Evolutionary conservation across 73 alveolate species (phyloP).

Genomic region (Paramecium octaurelia): DNA sequence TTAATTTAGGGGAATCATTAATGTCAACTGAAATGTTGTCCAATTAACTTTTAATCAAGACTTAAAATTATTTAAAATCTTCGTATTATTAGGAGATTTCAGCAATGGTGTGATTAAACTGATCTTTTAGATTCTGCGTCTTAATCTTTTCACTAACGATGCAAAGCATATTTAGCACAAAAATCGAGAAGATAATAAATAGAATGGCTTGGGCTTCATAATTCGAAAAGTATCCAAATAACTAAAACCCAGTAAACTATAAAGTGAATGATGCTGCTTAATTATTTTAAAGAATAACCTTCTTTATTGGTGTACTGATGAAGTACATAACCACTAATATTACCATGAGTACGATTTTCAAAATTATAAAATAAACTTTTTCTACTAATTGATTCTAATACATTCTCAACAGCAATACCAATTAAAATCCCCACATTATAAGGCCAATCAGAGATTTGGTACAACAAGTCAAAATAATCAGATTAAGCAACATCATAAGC

Average conservation of each 20-base stretch:
- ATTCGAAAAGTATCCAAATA: not conserved
- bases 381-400: not conserved
- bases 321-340: conserved; percentile 21
- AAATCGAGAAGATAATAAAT: not conserved
- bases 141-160: not conserved
- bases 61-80: not conserved
- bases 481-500: not conserved
- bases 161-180: not conserved
- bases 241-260: not conserved
- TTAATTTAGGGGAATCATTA: not conserved
- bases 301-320: not conserved
- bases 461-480: not conserved
- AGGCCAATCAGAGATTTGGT: not conserved
- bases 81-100: not conserved
- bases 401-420: not conserved
- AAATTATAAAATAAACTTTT: not conserved
- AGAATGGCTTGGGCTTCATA: not conserved
- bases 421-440: not conserved
- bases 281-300: not conserved
- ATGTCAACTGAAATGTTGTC: not conserved
- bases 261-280: not conserved
- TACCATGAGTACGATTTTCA: not conserved
- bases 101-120: not conserved
- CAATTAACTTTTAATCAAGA: not conserved
- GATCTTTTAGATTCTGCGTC: not conserved